Conservation (phyloP, 139 green algal species). For the Micractinium sp. region DNA sequence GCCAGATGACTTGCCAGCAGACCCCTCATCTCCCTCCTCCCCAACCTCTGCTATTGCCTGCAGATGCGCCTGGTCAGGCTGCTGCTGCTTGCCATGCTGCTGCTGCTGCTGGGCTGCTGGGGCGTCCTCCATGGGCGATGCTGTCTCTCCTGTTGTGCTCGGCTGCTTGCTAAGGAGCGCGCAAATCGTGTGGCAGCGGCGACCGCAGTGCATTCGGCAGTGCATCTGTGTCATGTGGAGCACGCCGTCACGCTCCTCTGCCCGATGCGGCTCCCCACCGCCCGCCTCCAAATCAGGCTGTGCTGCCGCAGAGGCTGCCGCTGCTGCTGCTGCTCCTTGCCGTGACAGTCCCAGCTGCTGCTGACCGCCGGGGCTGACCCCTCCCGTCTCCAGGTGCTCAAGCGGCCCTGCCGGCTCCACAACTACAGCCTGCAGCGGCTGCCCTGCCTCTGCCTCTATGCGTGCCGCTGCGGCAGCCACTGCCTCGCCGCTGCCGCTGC, state of each 20-base stretch:
- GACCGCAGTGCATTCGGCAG: not conserved
- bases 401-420: not conserved
- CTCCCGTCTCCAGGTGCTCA: not conserved
- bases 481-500: not conserved
- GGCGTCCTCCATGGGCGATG: not conserved
- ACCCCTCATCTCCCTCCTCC: not conserved
- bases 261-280: not conserved
- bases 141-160: not conserved
- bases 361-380: too few species aligned
- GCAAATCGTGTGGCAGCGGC: constrained; percentile 24
- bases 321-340: not conserved
- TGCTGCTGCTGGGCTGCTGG: not conserved
- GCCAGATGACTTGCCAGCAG: too few species aligned
- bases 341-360: not conserved
- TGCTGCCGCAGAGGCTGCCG: not conserved
- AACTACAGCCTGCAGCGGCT: constrained; percentile 3
- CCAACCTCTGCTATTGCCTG: constrained; percentile 14
- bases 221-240: constrained; percentile 3
- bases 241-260: constrained; percentile 22
- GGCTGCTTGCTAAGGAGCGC: not conserved
- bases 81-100: too few species aligned
- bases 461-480: not conserved
- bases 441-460: not conserved
- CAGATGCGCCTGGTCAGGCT: not conserved
- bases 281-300: not conserved